These are phyloP conservation scores for Myriosclerotinia duriaeana DNA, from an alignment of 2,329 filamentous ascomycete species.

Conservation along the genomic window DNA sequence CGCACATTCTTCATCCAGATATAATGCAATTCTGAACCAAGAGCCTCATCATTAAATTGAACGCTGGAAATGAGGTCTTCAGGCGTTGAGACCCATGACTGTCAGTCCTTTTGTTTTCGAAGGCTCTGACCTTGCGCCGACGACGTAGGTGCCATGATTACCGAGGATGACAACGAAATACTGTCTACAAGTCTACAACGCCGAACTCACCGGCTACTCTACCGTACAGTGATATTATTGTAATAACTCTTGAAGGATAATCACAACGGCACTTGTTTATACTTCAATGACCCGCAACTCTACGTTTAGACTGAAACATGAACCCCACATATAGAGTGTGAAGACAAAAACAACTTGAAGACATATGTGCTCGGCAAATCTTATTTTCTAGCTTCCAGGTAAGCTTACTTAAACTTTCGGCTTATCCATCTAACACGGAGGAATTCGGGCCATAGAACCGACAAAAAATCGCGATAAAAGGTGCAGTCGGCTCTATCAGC, in stretches of 20 bases:
- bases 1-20: neutral
- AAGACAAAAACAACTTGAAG: neutral
- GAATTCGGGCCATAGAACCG: neutral
- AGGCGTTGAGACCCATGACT: neutral
- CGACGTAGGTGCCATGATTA: neutral
- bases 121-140: neutral
- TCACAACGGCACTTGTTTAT: neutral
- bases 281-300: neutral
- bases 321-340: neutral
- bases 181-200: neutral
- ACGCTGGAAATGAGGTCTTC: neutral
- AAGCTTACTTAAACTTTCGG: neutral
- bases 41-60: neutral
- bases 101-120: neutral
- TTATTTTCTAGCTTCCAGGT: neutral
- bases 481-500: neutral
- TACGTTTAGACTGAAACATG: neutral
- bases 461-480: neutral
- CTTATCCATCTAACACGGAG: neutral
- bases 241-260: neutral
- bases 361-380: neutral
- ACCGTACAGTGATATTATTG: neutral
- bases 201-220: slow-evolving; percentile 7
- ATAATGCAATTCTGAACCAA: neutral
- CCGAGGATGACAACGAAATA: neutral